Conservation (phyloP, 768 basidiomycete species). For the Lepiota brunneoincarnata region DNA sequence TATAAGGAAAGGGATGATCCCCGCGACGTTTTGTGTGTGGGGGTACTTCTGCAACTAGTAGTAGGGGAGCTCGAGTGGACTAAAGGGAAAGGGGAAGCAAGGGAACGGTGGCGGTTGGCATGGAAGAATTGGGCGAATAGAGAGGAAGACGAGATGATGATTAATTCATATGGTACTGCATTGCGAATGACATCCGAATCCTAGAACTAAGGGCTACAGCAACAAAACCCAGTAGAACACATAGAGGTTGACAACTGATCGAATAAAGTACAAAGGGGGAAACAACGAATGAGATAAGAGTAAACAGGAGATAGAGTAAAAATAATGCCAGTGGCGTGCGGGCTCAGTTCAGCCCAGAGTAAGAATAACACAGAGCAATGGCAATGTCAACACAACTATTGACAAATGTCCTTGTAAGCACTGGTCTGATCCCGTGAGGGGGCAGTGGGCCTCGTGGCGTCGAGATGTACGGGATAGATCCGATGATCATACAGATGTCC, state of each 20-base stretch:
- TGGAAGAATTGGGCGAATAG: neutral
- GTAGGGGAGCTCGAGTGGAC: too few species aligned
- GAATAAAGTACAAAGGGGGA: neutral
- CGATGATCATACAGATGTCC: neutral
- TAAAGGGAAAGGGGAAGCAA: too few species aligned
- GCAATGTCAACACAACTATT: neutral
- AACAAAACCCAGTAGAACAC: neutral
- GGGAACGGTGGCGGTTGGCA: neutral
- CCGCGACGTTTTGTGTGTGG: too few species aligned
- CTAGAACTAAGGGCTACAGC: conserved; percentile 4
- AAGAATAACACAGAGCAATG: neutral
- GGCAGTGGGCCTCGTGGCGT: neutral
- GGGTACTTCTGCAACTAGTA: too few species aligned
- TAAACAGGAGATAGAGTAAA: neutral
- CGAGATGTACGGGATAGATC: neutral
- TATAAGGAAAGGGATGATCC: too few species aligned
- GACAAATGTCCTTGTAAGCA: neutral
- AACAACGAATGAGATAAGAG: neutral
- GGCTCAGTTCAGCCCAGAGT: conserved; percentile 3
- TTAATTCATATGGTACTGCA: conserved; percentile 1
- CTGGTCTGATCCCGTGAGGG: neutral
- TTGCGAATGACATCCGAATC: neutral
- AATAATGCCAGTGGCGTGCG: neutral
- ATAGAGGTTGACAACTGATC: neutral
- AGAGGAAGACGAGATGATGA: neutral